These are phyloP conservation scores for Erysimum cheiranthoides DNA, from an alignment of 345 rosid genomes.

Conservation along the genomic window DNA sequence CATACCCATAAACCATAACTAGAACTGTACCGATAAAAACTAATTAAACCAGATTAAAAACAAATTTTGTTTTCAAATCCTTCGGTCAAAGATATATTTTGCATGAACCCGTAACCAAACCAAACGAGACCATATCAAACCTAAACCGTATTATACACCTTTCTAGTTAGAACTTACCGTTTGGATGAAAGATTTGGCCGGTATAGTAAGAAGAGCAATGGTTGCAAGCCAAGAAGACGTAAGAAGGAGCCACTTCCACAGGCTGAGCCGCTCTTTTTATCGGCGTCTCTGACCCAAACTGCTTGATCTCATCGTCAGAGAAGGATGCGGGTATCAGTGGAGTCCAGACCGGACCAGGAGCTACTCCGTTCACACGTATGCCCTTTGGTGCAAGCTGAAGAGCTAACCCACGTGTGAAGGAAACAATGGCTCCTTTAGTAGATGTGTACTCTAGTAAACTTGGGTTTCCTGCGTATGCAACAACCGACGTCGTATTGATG, in stretches of 20 bases:
- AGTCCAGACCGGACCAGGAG: conserved; percentile 90
- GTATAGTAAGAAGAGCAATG: conserved; percentile 80
- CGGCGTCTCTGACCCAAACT: conserved; percentile 63
- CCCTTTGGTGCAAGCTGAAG: conserved; percentile 68
- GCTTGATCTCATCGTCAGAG: conserved; percentile 51
- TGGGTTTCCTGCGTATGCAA: conserved; percentile 65
- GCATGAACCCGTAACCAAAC: too few species aligned
- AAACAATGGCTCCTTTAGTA: conserved; percentile 80
- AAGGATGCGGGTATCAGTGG: conserved; percentile 73
- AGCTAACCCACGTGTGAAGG: conserved; percentile 74
- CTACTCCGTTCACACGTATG: conserved; percentile 74
- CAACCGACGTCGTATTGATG: conserved; percentile 75
- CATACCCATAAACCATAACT: neutral
- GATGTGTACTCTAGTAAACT: conserved; percentile 69
- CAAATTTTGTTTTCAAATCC: neutral
- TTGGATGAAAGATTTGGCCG: conserved; percentile 85
- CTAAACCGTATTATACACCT: neutral
- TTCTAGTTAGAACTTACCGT: conserved; percentile 48
- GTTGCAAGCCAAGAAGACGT: conserved; percentile 77
- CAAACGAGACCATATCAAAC: neutral
- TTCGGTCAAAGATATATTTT: neutral
- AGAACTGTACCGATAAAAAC: neutral
- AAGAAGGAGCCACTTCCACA: conserved; percentile 72
- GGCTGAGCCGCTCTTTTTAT: conserved; percentile 88
- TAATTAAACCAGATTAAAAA: neutral